These are phyloP conservation scores for Urtica urens DNA, from an alignment of 306 rosid species.

Conservation along the genomic window DNA sequence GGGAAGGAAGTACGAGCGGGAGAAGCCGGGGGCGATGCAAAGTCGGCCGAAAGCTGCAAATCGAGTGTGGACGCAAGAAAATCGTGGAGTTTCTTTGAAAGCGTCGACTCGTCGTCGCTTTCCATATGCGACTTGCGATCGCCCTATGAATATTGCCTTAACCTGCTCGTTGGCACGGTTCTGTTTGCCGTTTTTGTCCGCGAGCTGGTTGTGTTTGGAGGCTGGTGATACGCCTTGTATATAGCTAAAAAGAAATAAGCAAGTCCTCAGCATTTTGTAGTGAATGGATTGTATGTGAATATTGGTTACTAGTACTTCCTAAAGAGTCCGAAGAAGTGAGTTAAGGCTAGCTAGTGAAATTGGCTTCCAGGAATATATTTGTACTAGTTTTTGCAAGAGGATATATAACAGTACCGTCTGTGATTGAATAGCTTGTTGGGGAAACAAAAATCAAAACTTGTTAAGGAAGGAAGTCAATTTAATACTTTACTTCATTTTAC, in stretches of 20 bases:
- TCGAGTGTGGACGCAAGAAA: conserved; percentile 11
- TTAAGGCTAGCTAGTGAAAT: too few species aligned
- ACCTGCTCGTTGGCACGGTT: conserved; percentile 14
- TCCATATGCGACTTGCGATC: conserved; percentile 20
- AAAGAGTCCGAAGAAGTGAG: too few species aligned
- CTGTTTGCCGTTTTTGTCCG: conserved; percentile 20
- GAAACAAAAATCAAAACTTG: not conserved
- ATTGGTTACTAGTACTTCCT: too few species aligned
- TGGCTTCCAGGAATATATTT: too few species aligned
- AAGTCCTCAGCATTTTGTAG: too few species aligned
- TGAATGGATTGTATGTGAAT: too few species aligned
- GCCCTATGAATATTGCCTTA: conserved; percentile 20
- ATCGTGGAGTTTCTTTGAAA: conserved; percentile 18
- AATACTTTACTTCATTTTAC: not conserved
- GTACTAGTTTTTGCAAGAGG: too few species aligned
- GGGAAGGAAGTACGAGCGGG: not conserved
- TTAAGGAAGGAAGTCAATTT: not conserved
- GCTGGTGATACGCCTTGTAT: conserved; percentile 9
- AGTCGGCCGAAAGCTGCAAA: conserved; percentile 11
- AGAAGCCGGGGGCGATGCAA: conserved; percentile 1
- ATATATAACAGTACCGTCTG: not conserved
- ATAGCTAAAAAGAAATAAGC: not conserved
- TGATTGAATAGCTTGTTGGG: not conserved
- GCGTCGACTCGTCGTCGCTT: conserved; percentile 16
- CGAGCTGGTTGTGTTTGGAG: conserved; percentile 23